Conservation (phyloP, 2,329 filamentous ascomycete species). For the Diplodia sapinea region DNA sequence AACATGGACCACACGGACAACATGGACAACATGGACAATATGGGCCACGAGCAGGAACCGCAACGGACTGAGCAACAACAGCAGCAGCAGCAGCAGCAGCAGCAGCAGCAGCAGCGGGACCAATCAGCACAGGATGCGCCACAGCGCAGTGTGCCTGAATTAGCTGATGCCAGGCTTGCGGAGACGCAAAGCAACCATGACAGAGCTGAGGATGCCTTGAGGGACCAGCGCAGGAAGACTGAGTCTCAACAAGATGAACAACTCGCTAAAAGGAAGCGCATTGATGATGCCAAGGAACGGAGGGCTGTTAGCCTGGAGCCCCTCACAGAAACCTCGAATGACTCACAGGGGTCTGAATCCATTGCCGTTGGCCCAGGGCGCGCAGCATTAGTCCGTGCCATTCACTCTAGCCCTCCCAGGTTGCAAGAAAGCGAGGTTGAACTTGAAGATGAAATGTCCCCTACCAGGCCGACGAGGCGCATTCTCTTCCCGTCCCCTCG, state of each 20-base stretch:
- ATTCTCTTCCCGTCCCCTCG: conserved; percentile 79
- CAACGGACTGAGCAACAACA: not conserved
- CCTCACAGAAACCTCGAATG: not conserved
- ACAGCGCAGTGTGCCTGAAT: not conserved
- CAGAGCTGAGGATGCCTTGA: not conserved
- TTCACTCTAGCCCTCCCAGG: conserved; percentile 66
- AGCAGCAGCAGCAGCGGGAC: conserved; percentile 15
- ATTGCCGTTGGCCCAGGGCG: conserved; percentile 36
- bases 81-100: conserved; percentile 2
- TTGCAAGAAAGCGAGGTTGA: conserved; percentile 58
- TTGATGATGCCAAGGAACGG: not conserved
- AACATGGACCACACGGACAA: too few relatives aligned
- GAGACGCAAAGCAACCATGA: not conserved
- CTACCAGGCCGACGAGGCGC: conserved; percentile 66
- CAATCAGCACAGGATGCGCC: not conserved
- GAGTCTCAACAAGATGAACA: conserved; percentile 45
- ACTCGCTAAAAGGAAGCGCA: conserved; percentile 39
- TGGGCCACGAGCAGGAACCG: not conserved
- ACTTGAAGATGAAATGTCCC: conserved; percentile 58
- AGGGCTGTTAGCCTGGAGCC: conserved; percentile 26
- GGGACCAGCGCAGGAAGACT: conserved; percentile 40
- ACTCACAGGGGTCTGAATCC: conserved; percentile 22
- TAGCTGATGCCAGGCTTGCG: not conserved
- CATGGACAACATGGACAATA: not conserved
- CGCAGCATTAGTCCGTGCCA: conserved; percentile 57